These are phyloP conservation scores for Cephalotrichum gorgonifer DNA, from an alignment of 2,329 filamentous ascomycete species.

Conservation along the genomic window DNA sequence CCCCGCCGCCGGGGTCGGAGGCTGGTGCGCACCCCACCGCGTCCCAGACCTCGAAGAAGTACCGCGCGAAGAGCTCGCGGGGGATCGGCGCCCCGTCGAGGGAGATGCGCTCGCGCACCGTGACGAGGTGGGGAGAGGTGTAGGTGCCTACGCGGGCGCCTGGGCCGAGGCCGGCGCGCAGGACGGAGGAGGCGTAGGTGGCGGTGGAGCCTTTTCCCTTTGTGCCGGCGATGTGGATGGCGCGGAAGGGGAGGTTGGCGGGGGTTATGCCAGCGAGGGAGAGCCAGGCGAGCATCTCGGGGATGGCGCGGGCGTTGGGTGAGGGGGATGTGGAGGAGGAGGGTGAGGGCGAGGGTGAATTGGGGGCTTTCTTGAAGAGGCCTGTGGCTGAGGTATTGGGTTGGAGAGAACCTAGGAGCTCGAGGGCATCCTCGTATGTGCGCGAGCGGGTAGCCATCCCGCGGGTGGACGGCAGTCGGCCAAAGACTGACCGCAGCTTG, in stretches of 20 bases:
- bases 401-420: conserved; percentile 65
- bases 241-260: conserved; percentile 31
- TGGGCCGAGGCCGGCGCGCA: conserved; percentile 29
- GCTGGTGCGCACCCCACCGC: conserved; percentile 30
- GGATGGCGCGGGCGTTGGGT: conserved; percentile 65
- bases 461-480: neutral
- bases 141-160: conserved; percentile 56
- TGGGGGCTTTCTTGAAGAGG: conserved; percentile 29
- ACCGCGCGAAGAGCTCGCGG: conserved; percentile 58
- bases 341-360: conserved; percentile 31
- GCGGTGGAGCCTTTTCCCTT: conserved; percentile 91
- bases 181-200: conserved; percentile 70
- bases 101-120: conserved; percentile 74
- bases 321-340: conserved; percentile 29
- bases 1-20: conserved; percentile 34
- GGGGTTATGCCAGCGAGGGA: conserved; percentile 61
- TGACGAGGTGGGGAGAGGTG: conserved; percentile 77
- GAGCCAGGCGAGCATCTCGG: conserved; percentile 75
- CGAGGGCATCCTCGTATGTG: conserved; percentile 56
- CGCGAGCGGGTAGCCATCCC: conserved; percentile 11
- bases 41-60: conserved; percentile 83
- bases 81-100: conserved; percentile 64
- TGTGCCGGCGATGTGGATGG: conserved; percentile 81
- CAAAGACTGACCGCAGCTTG: too few species aligned
- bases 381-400: conserved; percentile 61